Base-by-base conservation (phyloP, 805 yeast species). In the Metschnikowia drakensbergensis region DNA sequence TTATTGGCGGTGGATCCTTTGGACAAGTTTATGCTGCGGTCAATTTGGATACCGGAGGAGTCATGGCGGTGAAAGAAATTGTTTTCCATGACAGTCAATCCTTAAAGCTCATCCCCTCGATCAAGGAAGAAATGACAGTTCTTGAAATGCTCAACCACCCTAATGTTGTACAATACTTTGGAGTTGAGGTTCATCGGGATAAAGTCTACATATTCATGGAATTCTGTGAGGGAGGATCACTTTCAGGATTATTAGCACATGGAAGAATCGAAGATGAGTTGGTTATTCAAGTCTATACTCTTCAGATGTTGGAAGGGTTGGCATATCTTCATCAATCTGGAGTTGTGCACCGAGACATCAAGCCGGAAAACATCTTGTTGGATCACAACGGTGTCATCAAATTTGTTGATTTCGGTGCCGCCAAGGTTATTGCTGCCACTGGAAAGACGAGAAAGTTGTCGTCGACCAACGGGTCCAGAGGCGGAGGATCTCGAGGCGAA, bases 331-430 rank as follows among this genome's bases (percentile, higher is more conserved):
- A 94, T 65, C 94, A 88, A 58, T 83, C 90, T 42, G 97, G 96
- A 10, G 89, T 94, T 62, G 92, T 90, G n/a, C 99, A 94, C 66
- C 79, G 98, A 47, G 99, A 94, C 63, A 87, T 94, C 56, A 94
- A 94, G 68, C 99, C 99, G 0, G 99, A 89, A 58, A 92, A 94
- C 61, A 86, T 92, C 40, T 69, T 92, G 38, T 71, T 92, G 46
- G 97, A 92, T 67, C 96, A 86, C 65, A 83, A 84, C 69, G 97
- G 97, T 22, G 89, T 91, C 11, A 86, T 92, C 61, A 94, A 94
- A 66, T 90, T 87, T 71, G 97, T 92, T 46, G 99, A 94, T 68
- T 94, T 94, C 65, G 99, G 99, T 32, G 97, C 98, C 3, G 97
- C 98, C 10, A 90, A 90, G 66, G 95, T 91, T 8, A 81, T 83